Evolutionary conservation across 106 monocot species (phyloP), one percentile per base, ranked within the genome.

Genomic region (Apostasia ramifera): DNA sequence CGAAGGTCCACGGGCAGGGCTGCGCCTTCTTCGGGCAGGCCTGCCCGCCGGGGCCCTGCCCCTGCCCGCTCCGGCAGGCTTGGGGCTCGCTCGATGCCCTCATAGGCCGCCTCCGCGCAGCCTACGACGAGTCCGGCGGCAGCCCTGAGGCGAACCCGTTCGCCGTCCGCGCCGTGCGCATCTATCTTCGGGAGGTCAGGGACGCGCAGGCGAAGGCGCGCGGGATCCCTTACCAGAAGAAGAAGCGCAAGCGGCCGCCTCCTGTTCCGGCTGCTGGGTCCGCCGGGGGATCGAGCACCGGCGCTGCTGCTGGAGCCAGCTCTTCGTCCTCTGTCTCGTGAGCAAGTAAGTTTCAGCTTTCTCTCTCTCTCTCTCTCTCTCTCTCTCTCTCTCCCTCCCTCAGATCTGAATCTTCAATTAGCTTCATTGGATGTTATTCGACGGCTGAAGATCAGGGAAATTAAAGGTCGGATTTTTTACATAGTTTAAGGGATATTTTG

Each of bases 151-250:
- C 6, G 41, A 63, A 63, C 45, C 63, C 63, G 45, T 63, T 63
- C 45, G 63, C 52, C 0, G 52, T 53, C 7, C 42, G 12, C 43
- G 55, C 69, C 1, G 69, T 69, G 2, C 8, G 69, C 14, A 56
- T 53, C 6, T 69, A 69, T 26, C 14, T 69, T 11, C 55, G 69
- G 44, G 69, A 69, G 56, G 69, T 69, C 6, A 69, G 52, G 44
- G 69, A 69, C 44, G 15, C 55, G 40, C 69, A 69, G 55, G 69
- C 55, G 1, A 69, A 69, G 56, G 69, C 69, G 2, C 40, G 69
- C 15, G 69, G 69, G 44, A 57, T 69, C 4, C 69, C 54, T 15
- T 57, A 69, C 56, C 55, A 69, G 69, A 55, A 57, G 56, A 69
- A 52, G 56, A 69, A 69, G 69, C 13, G 69, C 11, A 69, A 69